Evolutionary conservation across 2,329 filamentous ascomycete species (phyloP).

Genomic region (Massarina eburnea): DNA sequence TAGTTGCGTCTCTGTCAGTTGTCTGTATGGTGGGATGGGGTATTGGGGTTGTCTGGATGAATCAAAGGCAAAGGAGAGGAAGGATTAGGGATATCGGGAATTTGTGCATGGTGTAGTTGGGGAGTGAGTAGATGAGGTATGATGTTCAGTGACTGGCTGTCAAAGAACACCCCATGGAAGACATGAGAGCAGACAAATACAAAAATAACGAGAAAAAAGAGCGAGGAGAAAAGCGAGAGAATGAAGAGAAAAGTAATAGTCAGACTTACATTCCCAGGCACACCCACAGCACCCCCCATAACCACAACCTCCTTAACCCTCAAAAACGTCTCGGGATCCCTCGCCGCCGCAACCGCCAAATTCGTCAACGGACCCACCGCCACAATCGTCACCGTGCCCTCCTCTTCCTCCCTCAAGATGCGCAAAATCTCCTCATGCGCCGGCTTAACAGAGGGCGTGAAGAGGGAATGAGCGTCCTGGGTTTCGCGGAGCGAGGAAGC

Average conservation of each 20-base stretch:
- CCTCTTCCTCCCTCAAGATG: conserved; percentile 77
- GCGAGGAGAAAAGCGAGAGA: background rate
- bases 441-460: conserved; percentile 71
- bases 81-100: conserved; percentile 19
- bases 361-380: conserved; percentile 93
- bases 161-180: background rate
- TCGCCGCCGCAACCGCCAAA: conserved; percentile 80
- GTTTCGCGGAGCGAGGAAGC: conserved; percentile 40
- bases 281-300: conserved; percentile 86
- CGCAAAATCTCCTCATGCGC: conserved; percentile 89
- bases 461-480: conserved; percentile 53
- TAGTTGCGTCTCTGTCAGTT: conserved; percentile 42
- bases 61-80: conserved; percentile 42
- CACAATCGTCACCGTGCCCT: conserved; percentile 84
- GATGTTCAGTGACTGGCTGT: conserved; percentile 23
- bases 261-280: conserved; percentile 68
- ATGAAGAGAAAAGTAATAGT: background rate
- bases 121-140: conserved; percentile 21
- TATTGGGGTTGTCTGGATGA: conserved; percentile 44
- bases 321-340: conserved; percentile 87
- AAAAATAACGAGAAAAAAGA: background rate
- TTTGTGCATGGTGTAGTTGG: no score
- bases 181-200: background rate
- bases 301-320: conserved; percentile 87
- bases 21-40: conserved; percentile 30